Base-by-base conservation (phyloP, 805 yeast species). In the Schwanniomyces sp. region DNA sequence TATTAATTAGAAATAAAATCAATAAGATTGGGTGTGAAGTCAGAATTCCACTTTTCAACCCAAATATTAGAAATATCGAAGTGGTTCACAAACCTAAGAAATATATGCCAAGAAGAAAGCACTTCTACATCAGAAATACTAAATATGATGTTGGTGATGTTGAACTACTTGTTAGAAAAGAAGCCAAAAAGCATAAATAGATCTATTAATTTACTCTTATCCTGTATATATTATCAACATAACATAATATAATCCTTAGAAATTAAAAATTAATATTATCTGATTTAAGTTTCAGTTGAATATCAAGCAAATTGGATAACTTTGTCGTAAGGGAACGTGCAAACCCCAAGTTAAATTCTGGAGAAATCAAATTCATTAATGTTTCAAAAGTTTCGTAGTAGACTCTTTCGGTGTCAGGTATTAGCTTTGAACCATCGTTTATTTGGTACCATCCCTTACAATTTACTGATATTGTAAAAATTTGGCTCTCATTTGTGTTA, bases 11-110 rank as follows among this genome's bases (percentile, higher is more conserved):
- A 75, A 89, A 91, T 63, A 89, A 86, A 62, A 75, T 89, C 56
- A 78, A 85, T 52, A 87, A 86, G 56, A 70, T 88, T n/a, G 96
- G 96, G 47, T 92, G 89, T 43, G 98, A 92, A 61, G 71, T 85
- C 52, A 76, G 92, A 52, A 81, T 91, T 41, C 91, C 92, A 26
- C 69, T 92, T 24, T 92, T 77, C 73, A 86, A 86, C 52, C 97
- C 97, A 7, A 74, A 82, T 46, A 77, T 94, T 47, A 80, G 83
- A 52, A 81, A 85, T 66, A 76, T 92, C 45, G 97, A 91, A 67
- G 66, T 91, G 34, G 67, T 92, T 52, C 79, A 87, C 67, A 85
- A 85, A 67, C 92, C 96, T 34, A 67, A 71, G 52, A 80, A 79
- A 61, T 84, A 89, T 67, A 82, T 86, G 75, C 60, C 73, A 10